Evolutionary conservation across 768 basidiomycete species (phyloP), one percentile per base, ranked within the genome.

Genomic region (Hydnomerulius pinastri): DNA sequence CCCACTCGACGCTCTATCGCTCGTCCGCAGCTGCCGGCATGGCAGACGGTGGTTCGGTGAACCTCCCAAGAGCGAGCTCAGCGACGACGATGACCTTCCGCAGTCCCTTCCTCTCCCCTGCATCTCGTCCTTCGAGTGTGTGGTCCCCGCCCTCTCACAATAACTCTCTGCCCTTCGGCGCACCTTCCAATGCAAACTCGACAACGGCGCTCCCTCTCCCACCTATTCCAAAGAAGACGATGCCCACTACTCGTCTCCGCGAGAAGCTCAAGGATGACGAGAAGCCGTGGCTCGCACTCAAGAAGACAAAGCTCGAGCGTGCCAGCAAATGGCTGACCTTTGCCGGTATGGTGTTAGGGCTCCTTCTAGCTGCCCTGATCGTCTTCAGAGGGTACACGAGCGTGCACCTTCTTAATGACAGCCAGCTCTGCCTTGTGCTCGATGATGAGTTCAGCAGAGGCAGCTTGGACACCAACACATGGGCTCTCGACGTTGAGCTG

Each of bases 31-130:
- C 61, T 1, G 57, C 65, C 0, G 55, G 45, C 21, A 42, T 65
- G 1, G 6, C 57, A 2, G 64, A 65, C 7, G 20, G 9, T 0
- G 37, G 46, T 9, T 15, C 51, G 2, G 42, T 57, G 24, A 10
- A 42, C 5, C 53, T 78, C 42, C 79, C 81, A 12, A 65, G 80
- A 25, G 67, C 60, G 24, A 62, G 65, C 46, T 76, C 72, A 18
- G 68, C 73, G 1, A 77, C 75, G 32, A 77, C 75, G 5, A 54
- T 68, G 9, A 59, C 51, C 12, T 88, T 90, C 72, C 80, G 87
- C 21, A 71, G 79, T 0, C 84, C 87, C 1, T 87, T 87, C 71
- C 79, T 87, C 46, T 79, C 84, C 4, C 87, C 87, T 0, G 77
- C 85, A 1, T 85, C 83, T 1, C 77, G 86, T n/a, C 85, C 85